A percentile compares a stretch with the other conserved stretches of the same genome.
phyloP scores from a whole-genome alignment of 208 protist genomes.

The Herpetomonas tarakana region DNA sequence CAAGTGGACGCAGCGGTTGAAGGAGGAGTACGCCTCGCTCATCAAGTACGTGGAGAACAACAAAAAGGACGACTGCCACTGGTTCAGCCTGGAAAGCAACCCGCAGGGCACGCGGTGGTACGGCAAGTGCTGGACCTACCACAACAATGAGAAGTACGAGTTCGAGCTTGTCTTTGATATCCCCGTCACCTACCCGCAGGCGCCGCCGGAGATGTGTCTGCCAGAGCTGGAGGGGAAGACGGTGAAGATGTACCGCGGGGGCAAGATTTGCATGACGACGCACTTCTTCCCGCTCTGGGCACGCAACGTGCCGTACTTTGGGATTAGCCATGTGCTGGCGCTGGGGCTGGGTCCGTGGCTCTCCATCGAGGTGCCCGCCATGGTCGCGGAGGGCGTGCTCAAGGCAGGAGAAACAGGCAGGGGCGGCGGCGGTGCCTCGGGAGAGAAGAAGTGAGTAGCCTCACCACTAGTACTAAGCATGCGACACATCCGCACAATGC shows the following conservation, averaged over 20 bases:
- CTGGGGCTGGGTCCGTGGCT: constrained; percentile 97
- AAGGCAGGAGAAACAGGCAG: constrained; percentile 38
- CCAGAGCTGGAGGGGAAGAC: constrained; percentile 98
- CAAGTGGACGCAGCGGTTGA: constrained; percentile 94
- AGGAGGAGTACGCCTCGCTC: constrained; percentile 96
- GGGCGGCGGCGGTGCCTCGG: background rate
- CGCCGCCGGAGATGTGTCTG: constrained; percentile 94
- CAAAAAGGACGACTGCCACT: constrained; percentile 95
- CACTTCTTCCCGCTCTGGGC: constrained; percentile 98
- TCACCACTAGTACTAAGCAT: too few relatives aligned
- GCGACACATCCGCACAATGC: too few relatives aligned
- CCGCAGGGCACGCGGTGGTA: constrained; percentile 93
- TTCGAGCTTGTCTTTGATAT: constrained; percentile 98
- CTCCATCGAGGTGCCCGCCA: constrained; percentile 95
- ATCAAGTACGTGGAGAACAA: constrained; percentile 97
- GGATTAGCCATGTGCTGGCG: constrained; percentile 97
- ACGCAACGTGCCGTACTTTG: constrained; percentile 96
- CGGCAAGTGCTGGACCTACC: constrained; percentile 97
- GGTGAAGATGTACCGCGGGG: constrained; percentile 98
- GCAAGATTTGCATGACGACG: constrained; percentile 97
- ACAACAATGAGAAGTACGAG: constrained; percentile 96
- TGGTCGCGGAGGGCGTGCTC: constrained; percentile 89
- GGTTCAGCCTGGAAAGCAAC: constrained; percentile 97
- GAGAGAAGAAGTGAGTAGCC: too few relatives aligned
- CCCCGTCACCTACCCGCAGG: constrained; percentile 96